A percentile compares a stretch with the other conserved stretches of the same genome.
Conservation (phyloP, 306 rosid species). For the Malus sylvestris region DNA sequence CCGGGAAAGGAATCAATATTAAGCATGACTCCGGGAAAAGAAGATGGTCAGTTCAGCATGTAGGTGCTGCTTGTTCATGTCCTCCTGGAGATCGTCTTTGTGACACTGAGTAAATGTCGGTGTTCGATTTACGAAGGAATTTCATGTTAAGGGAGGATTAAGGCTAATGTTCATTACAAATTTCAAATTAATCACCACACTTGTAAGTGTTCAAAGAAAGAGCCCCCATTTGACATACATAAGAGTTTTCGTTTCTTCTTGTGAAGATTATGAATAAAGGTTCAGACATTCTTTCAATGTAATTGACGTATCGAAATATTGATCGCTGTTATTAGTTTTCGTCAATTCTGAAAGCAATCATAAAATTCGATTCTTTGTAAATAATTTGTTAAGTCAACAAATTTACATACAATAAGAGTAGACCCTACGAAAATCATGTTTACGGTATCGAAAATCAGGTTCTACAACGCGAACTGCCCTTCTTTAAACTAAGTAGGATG, state of each 20-base stretch:
- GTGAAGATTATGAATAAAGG: too few relatives aligned
- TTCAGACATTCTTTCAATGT: too few relatives aligned
- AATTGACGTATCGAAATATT: neutral
- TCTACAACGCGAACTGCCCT: neutral
- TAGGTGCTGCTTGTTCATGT: slow-evolving; percentile 13
- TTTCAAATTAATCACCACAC: neutral
- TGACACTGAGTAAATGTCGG: neutral
- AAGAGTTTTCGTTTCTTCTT: too few relatives aligned
- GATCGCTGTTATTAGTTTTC: neutral
- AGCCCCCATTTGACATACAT: too few relatives aligned
- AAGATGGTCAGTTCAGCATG: neutral
- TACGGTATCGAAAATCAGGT: neutral
- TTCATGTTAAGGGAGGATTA: neutral
- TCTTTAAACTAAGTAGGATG: slow-evolving; percentile 66
- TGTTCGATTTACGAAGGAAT: neutral
- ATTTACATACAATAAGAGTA: neutral
- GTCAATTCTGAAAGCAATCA: neutral
- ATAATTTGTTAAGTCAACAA: neutral
- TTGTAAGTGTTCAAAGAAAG: neutral
- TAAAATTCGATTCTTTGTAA: neutral
- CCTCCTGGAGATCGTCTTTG: neutral
- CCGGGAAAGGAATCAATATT: neutral
- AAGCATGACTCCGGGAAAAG: neutral
- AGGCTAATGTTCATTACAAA: neutral
- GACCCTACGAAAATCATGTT: neutral